phyloP scores from a whole-genome alignment of 441 rosid species.

The Sinapis alba region DNA sequence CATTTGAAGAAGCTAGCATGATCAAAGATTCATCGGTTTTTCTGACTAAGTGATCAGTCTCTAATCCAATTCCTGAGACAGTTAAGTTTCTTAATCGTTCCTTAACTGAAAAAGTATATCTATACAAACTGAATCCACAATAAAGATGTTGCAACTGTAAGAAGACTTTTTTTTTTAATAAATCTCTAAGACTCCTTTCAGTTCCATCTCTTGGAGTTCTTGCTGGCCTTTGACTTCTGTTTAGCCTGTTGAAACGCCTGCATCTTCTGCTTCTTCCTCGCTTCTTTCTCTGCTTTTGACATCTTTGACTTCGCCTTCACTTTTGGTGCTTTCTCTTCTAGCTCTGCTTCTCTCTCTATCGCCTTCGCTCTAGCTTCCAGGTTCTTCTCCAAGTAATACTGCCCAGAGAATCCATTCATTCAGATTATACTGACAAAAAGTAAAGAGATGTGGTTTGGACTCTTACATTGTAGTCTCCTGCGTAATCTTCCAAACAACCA shows the following conservation, averaged over 20 bases:
- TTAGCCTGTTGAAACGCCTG: slow-evolving; percentile 93
- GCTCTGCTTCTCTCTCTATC: slow-evolving; percentile 78
- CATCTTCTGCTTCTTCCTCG: slow-evolving; percentile 85
- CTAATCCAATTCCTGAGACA: not conserved
- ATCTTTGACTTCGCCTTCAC: slow-evolving; percentile 91
- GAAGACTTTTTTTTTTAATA: no score
- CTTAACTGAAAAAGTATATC: not conserved
- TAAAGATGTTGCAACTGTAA: no score
- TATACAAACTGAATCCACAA: slow-evolving; percentile 22
- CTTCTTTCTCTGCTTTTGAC: slow-evolving; percentile 98
- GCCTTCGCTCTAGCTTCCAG: slow-evolving; percentile 75
- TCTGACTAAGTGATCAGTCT: no score
- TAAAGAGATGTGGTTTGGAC: not conserved
- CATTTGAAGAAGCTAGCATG: no score
- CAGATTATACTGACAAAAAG: not conserved
- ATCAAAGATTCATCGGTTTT: no score
- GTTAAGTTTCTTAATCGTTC: not conserved
- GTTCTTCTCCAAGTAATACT: slow-evolving; percentile 95
- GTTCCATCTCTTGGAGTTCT: slow-evolving; percentile 96
- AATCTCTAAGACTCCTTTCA: slow-evolving; percentile 34
- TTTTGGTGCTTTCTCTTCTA: slow-evolving; percentile 89
- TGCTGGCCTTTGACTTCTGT: slow-evolving; percentile 38
- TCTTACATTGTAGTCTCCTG: slow-evolving; percentile 84
- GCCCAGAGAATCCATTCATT: slow-evolving; percentile 12
- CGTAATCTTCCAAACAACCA: slow-evolving; percentile 72